These are phyloP conservation scores for Vaccinium corymbosum DNA, from an alignment of 148 eudicot species.

Conservation along the genomic window DNA sequence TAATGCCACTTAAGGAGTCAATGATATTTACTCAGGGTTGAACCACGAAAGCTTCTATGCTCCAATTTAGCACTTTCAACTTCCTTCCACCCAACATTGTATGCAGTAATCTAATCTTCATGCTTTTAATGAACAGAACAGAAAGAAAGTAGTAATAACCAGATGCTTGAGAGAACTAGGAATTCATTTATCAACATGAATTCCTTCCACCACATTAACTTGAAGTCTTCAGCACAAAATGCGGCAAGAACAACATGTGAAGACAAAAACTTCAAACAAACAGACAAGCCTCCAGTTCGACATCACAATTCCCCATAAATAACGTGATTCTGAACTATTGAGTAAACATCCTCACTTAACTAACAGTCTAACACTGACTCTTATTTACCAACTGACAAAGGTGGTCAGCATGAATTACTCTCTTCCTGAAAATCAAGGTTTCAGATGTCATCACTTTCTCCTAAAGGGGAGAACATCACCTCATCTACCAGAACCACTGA, in stretches of 20 bases:
- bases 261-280: background rate
- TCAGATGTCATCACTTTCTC: background rate
- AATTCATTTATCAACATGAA: background rate
- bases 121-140: background rate
- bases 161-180: background rate
- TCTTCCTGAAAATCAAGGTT: background rate
- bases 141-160: background rate
- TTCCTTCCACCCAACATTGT: background rate
- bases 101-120: background rate
- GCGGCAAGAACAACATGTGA: background rate
- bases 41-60: background rate
- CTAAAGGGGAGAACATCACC: background rate
- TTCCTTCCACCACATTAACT: background rate
- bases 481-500: background rate
- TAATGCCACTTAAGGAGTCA: background rate
- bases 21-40: background rate
- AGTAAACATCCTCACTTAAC: background rate
- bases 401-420: background rate
- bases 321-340: background rate
- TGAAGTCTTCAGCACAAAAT: slow-evolving; percentile 1
- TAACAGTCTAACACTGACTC: background rate
- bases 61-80: slow-evolving; percentile 1
- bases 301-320: background rate
- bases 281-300: background rate
- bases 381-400: background rate